Conservation (phyloP, 164 flowering plant genomes). For the Stephania cephalantha region DNA sequence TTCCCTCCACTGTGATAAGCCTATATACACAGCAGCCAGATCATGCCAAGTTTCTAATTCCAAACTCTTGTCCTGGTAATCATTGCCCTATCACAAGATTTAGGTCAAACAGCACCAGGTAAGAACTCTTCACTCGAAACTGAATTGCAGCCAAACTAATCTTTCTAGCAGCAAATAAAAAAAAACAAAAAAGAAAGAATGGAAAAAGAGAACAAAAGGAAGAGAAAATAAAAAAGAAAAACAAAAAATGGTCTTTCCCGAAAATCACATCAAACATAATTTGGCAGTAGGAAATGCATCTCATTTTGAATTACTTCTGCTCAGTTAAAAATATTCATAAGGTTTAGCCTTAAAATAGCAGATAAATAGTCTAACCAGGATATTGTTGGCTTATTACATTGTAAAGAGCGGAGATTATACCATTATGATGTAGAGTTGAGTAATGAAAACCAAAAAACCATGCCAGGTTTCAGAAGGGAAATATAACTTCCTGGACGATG, state of each 20-base stretch:
- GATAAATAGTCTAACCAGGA: neutral
- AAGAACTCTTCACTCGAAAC: neutral
- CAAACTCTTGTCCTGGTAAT: slow-evolving; percentile 34
- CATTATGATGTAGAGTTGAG: neutral
- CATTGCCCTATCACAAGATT: slow-evolving; percentile 36
- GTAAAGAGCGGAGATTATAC: too few relatives aligned
- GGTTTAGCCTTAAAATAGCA: neutral
- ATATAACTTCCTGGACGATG: neutral
- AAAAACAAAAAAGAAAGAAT: neutral
- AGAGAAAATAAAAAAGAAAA: too few relatives aligned
- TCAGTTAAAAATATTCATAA: neutral
- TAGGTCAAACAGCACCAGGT: neutral
- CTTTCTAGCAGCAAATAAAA: neutral
- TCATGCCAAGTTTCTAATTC: slow-evolving; percentile 96
- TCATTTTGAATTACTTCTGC: neutral
- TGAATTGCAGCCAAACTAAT: neutral
- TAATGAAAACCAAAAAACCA: neutral
- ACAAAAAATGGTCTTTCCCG: too few relatives aligned
- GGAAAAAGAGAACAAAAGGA: neutral
- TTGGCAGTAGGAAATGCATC: neutral
- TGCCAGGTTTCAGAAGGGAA: neutral
- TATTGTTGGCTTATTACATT: too few relatives aligned
- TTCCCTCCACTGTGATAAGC: slow-evolving; percentile 82
- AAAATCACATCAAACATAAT: too few relatives aligned
- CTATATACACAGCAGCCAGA: slow-evolving; percentile 67